Percentiles rank a stretch among this genome's conserved stretches.
Conservation (phyloP, 306 rosid genomes). For the Carpinus fangiana region DNA sequence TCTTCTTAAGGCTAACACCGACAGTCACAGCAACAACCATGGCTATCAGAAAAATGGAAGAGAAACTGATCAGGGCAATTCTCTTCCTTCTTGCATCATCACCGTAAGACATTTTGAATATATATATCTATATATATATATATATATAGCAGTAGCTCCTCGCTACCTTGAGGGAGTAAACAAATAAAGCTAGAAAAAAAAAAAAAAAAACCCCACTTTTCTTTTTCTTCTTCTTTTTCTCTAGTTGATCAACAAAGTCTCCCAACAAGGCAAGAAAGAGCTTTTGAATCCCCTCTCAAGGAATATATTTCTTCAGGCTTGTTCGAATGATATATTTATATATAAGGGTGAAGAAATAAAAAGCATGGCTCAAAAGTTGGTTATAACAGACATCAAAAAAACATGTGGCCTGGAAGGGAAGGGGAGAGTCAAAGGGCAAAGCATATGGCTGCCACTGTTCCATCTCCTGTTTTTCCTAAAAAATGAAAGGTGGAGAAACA, state of each 20-base stretch:
- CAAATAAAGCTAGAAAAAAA: background rate
- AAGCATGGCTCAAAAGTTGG: constrained; percentile 16
- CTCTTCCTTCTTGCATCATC: constrained; percentile 32
- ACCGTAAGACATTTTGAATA: constrained; percentile 28
- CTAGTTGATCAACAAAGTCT: no score
- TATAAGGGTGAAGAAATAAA: background rate
- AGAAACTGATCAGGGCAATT: constrained; percentile 42
- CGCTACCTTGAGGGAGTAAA: background rate
- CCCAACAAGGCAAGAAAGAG: constrained; percentile 15
- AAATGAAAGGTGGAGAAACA: constrained; percentile 16
- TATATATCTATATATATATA: background rate
- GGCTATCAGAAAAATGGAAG: constrained; percentile 54
- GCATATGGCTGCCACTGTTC: background rate
- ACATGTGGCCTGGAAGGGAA: constrained; percentile 38
- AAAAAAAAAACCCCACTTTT: background rate
- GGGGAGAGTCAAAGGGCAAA: constrained; percentile 23
- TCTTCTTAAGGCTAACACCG: constrained; percentile 28
- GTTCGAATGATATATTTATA: no score
- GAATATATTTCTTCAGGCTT: no score
- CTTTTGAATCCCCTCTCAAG: background rate
- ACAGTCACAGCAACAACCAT: constrained; percentile 63
- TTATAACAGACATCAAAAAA: constrained; percentile 15
- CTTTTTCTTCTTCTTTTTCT: background rate
- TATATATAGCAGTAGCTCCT: constrained; percentile 28
- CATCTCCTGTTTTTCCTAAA: constrained; percentile 10